phyloP scores from a whole-genome alignment of 306 rosid species.

The Geum urbanum region DNA sequence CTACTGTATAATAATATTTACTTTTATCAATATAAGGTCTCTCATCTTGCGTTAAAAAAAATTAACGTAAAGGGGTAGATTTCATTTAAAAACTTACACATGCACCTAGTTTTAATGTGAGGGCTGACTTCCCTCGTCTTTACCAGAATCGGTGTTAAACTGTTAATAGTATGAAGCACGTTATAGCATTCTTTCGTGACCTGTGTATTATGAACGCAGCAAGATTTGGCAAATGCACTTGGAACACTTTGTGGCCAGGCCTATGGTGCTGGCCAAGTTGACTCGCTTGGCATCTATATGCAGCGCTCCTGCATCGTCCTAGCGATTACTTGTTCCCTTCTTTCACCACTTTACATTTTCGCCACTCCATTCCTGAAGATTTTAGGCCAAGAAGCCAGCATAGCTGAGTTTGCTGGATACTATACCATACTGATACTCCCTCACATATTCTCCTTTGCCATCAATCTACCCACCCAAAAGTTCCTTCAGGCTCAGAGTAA shows the following conservation, averaged over 20 bases:
- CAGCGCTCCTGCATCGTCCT: slow-evolving; percentile 24
- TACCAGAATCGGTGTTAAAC: too few species aligned
- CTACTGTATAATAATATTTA: too few species aligned
- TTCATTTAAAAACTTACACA: too few species aligned
- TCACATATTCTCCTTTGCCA: slow-evolving; percentile 42
- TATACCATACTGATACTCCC: slow-evolving; percentile 41
- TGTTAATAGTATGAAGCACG: background rate
- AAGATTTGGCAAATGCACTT: slow-evolving; percentile 18
- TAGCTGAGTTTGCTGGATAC: slow-evolving; percentile 50
- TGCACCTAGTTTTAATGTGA: too few species aligned
- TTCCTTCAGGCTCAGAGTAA: slow-evolving; percentile 60
- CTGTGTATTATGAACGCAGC: background rate
- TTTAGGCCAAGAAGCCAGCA: slow-evolving; percentile 19
- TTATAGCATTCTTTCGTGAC: background rate
- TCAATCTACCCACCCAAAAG: slow-evolving; percentile 51
- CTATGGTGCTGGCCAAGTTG: slow-evolving; percentile 23
- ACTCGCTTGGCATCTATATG: slow-evolving; percentile 20
- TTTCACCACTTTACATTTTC: slow-evolving; percentile 1
- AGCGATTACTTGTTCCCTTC: background rate
- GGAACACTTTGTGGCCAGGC: slow-evolving; percentile 29
- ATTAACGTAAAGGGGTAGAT: too few species aligned
- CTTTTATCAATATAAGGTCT: too few species aligned
- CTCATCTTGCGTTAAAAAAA: too few species aligned
- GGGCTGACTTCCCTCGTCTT: too few species aligned
- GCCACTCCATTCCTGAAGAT: slow-evolving; percentile 17